Evolutionary conservation across 2,329 filamentous ascomycete species (phyloP).

Genomic region (Aspergillus neotritici): DNA sequence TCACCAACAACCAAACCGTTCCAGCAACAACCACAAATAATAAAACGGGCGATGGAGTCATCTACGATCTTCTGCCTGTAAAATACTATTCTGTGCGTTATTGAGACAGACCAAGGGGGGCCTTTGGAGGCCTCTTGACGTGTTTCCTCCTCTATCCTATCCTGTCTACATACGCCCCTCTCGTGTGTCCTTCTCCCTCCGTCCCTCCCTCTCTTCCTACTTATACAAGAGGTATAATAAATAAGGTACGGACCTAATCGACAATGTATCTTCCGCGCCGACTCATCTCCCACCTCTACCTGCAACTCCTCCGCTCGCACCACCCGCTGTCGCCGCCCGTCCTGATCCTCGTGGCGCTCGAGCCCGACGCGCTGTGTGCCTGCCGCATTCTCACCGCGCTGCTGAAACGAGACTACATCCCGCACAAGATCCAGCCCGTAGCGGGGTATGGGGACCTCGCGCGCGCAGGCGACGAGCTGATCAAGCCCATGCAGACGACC

Average conservation of each 20-base stretch:
- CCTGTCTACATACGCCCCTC: neutral
- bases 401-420: slow-evolving; percentile 96
- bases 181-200: too few species aligned
- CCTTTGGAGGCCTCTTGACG: slow-evolving; percentile 8
- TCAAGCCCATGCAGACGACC: slow-evolving; percentile 78
- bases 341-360: slow-evolving; percentile 84
- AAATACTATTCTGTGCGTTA: too few species aligned
- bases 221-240: too few species aligned
- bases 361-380: slow-evolving; percentile 91
- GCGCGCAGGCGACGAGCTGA: slow-evolving; percentile 69
- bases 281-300: slow-evolving; percentile 85
- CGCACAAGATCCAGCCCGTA: slow-evolving; percentile 93
- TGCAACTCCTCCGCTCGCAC: slow-evolving; percentile 76
- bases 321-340: slow-evolving; percentile 89
- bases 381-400: slow-evolving; percentile 88
- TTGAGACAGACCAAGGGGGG: slow-evolving; percentile 13
- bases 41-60: slow-evolving; percentile 3
- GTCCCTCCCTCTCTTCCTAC: neutral
- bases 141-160: neutral
- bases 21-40: too few species aligned
- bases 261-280: slow-evolving; percentile 89
- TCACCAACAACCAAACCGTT: neutral
- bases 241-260: too few species aligned
- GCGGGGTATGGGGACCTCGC: slow-evolving; percentile 86
- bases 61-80: too few species aligned